Conservation (phyloP, 2,329 filamentous ascomycete genomes). For the Penicillium hordei region DNA sequence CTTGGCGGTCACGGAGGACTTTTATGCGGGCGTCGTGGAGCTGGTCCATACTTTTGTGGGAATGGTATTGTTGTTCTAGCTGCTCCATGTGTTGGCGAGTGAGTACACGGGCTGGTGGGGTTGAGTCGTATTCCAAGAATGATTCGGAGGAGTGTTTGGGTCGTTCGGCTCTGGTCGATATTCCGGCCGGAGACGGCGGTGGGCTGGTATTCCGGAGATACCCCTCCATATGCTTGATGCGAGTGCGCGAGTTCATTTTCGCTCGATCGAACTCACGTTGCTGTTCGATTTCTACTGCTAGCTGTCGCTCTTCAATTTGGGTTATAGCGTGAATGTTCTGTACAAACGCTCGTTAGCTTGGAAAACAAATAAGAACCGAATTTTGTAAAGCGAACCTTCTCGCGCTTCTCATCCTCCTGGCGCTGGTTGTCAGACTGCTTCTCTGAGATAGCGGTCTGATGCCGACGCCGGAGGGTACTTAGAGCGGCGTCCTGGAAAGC, state of each 20-base stretch:
- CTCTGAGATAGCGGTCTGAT: slow-evolving; percentile 33
- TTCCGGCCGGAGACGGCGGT: slow-evolving; percentile 28
- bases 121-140: slow-evolving; percentile 21
- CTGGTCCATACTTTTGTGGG: slow-evolving; percentile 45
- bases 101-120: slow-evolving; percentile 34
- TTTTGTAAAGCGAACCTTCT: slow-evolving; percentile 34
- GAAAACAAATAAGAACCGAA: no score
- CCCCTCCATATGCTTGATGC: slow-evolving; percentile 51
- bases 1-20: slow-evolving; percentile 48
- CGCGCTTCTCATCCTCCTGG: slow-evolving; percentile 37
- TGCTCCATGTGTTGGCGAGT: slow-evolving; percentile 46
- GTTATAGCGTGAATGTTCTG: slow-evolving; percentile 40
- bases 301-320: slow-evolving; percentile 46
- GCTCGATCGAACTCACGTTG: slow-evolving; percentile 46
- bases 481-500: slow-evolving; percentile 37
- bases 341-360: background rate
- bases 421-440: slow-evolving; percentile 32
- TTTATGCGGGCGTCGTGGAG: slow-evolving; percentile 48
- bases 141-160: slow-evolving; percentile 23
- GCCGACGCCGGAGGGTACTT: slow-evolving; percentile 29
- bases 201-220: slow-evolving; percentile 45
- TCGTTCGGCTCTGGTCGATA: slow-evolving; percentile 8
- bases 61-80: slow-evolving; percentile 46
- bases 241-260: slow-evolving; percentile 44
- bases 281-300: slow-evolving; percentile 47